Evolutionary conservation across 768 basidiomycete species (phyloP).

Genomic region (Crassisporium funariophilum): DNA sequence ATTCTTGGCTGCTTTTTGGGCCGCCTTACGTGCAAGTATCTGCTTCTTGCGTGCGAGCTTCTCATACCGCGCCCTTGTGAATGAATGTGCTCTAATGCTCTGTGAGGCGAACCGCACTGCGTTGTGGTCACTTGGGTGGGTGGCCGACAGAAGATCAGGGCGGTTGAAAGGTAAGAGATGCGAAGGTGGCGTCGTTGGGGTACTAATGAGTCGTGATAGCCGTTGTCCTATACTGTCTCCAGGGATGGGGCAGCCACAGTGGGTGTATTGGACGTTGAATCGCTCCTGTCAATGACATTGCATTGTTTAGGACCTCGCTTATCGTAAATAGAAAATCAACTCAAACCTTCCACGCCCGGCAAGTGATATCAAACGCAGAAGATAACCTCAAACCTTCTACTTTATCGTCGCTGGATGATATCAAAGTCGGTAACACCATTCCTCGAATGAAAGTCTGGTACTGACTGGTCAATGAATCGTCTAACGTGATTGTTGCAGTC

Average conservation of each 20-base stretch:
- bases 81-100: constrained; percentile 17
- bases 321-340: constrained; percentile 2
- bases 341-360: constrained; percentile 25
- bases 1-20: constrained; percentile 20
- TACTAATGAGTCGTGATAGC: constrained; percentile 33
- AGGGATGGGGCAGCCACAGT: constrained; percentile 60
- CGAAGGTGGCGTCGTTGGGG: constrained; percentile 18
- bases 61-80: constrained; percentile 11
- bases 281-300: constrained; percentile 35
- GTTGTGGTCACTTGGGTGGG: constrained; percentile 61
- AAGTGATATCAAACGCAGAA: constrained; percentile 29
- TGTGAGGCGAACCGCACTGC: constrained; percentile 38
- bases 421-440: background rate
- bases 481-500: constrained; percentile 47
- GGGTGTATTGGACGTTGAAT: constrained; percentile 50
- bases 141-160: constrained; percentile 44
- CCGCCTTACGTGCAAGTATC: constrained; percentile 9
- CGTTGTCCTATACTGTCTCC: constrained; percentile 46
- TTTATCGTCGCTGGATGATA: constrained; percentile 39
- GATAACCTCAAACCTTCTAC: constrained; percentile 25
- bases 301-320: constrained; percentile 12
- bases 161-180: constrained; percentile 34
- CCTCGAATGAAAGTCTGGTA: background rate
- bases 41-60: constrained; percentile 10
- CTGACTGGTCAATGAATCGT: constrained; percentile 59